Percentiles rank a stretch among this genome's conserved stretches.
These are phyloP conservation scores for Gossypium turneri DNA, from an alignment of 345 rosid genomes.

Conservation along the genomic window DNA sequence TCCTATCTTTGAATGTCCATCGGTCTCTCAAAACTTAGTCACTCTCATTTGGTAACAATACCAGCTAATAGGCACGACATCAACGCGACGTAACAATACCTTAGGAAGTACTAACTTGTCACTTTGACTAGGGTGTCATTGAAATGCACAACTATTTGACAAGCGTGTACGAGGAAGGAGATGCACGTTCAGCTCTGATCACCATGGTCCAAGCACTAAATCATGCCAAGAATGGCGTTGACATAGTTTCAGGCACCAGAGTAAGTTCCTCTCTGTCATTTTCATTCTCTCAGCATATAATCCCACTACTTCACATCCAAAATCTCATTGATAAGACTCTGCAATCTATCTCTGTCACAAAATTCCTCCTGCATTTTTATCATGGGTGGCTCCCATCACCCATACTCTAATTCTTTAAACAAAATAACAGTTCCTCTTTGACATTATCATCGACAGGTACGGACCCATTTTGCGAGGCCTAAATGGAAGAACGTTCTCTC, in stretches of 20 bases:
- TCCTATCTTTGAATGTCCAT: neutral
- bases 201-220: conserved; percentile 99
- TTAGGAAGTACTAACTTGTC: neutral
- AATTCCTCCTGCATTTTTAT: neutral
- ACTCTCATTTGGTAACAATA: neutral
- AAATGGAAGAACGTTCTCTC: conserved; percentile 90
- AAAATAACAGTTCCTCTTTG: neutral
- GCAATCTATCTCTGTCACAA: conserved; percentile 1
- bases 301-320: neutral
- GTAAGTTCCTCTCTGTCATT: conserved; percentile 31
- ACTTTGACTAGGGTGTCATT: conserved; percentile 67
- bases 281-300: conserved; percentile 6
- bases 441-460: conserved; percentile 43
- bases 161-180: conserved; percentile 99
- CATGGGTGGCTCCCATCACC: neutral
- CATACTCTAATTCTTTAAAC: neutral
- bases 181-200: conserved; percentile 97
- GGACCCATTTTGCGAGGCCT: conserved; percentile 97
- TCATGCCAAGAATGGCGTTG: conserved; percentile 95
- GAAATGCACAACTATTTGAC: conserved; percentile 99
- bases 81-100: neutral
- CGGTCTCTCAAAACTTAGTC: neutral
- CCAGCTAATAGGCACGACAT: neutral
- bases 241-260: conserved; percentile 93
- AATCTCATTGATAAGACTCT: neutral